phyloP scores from a whole-genome alignment of 2,329 filamentous ascomycete species.

The Ophiostoma australiae region DNA sequence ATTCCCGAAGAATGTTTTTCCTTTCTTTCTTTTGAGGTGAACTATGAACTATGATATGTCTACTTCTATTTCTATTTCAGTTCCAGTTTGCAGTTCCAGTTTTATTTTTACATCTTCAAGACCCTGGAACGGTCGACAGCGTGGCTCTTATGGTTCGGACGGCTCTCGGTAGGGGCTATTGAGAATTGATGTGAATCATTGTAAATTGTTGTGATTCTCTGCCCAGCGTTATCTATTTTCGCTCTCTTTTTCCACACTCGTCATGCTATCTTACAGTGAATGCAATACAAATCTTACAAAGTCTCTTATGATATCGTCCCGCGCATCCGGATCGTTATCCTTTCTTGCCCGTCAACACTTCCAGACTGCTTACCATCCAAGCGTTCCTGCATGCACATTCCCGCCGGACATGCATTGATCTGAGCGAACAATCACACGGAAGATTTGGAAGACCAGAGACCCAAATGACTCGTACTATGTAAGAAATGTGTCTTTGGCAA shows the following conservation, averaged over 20 bases:
- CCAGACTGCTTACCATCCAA: neutral
- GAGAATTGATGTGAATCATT: neutral
- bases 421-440: neutral
- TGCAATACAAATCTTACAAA: no score
- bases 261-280: neutral
- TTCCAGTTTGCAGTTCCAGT: neutral
- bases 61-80: neutral
- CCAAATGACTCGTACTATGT: no score
- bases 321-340: neutral
- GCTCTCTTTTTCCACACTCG: neutral
- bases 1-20: neutral
- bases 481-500: neutral
- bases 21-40: neutral
- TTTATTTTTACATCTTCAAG: neutral
- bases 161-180: neutral
- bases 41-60: neutral
- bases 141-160: neutral
- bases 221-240: neutral
- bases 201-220: neutral
- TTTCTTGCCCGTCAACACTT: neutral
- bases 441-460: neutral
- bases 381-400: constrained; percentile 12
- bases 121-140: constrained; percentile 13
- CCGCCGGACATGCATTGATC: constrained; percentile 6
- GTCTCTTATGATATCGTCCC: neutral